Conservation (phyloP, 805 yeast genomes). For the Saccharomycopsis fibuligera region DNA sequence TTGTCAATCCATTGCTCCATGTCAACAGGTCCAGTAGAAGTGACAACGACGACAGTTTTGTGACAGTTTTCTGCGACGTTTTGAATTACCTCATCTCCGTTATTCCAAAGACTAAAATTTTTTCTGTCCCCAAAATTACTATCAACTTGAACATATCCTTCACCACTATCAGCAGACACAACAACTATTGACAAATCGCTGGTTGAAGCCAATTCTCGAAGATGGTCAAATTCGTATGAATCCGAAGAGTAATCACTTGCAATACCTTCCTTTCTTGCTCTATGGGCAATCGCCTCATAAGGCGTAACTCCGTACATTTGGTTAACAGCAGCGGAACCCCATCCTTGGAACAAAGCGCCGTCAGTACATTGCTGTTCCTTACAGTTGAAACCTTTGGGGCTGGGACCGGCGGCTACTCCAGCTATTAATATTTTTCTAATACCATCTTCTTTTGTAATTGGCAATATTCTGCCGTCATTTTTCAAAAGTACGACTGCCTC, state of each 20-base stretch:
- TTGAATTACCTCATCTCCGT: constrained; percentile 48
- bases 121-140: constrained; percentile 54
- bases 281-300: constrained; percentile 44
- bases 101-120: constrained; percentile 49
- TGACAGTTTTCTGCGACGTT: constrained; percentile 43
- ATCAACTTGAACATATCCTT: constrained; percentile 52
- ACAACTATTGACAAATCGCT: constrained; percentile 51
- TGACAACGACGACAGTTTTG: constrained; percentile 54
- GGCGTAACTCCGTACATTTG: constrained; percentile 55
- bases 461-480: constrained; percentile 45
- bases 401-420: constrained; percentile 48
- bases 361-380: constrained; percentile 45
- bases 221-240: constrained; percentile 39
- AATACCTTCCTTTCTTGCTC: constrained; percentile 41
- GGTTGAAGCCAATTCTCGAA: constrained; percentile 39
- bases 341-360: constrained; percentile 53
- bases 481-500: constrained; percentile 54
- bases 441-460: constrained; percentile 37
- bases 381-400: constrained; percentile 46
- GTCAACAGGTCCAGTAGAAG: constrained; percentile 54
- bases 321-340: constrained; percentile 60
- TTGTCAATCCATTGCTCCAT: constrained; percentile 50
- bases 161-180: constrained; percentile 51
- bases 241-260: constrained; percentile 39
- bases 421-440: constrained; percentile 35